Evolutionary conservation across 352 stramenopile species (phyloP), one percentile per base, ranked within the genome.

Genomic region (Albugo laibachii): DNA sequence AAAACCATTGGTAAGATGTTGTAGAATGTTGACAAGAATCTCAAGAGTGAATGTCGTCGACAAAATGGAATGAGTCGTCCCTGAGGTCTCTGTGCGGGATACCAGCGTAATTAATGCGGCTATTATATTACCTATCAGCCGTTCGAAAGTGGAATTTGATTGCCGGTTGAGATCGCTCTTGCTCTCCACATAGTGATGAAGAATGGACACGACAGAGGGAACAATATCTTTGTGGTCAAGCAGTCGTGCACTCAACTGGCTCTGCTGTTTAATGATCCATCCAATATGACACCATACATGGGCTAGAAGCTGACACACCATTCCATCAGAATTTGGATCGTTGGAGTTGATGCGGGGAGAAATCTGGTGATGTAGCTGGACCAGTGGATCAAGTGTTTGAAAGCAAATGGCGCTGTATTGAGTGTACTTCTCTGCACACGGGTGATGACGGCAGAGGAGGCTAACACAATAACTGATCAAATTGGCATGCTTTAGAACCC

Each of bases 271-370:
- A 2, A 65, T 44, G 13, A 59, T 69, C 71, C 71, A 87, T 16
- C 69, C 75, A 8, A 87, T 50, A 46, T 87, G 71, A 36, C 69
- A 84, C 58, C 69, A 81, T 21, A 85, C 63, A 45, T 85, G 75
- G 0, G 70, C 63, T 42, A 63, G 69, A 3, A 76, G 50, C 15
- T 85, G 75, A 71, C 64, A 82, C 13, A 36, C 18, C n/a, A 58
- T 16, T 20, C 51, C 45, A 16, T 44, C n/a, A 13, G 3, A 21
- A 42, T 48, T 21, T 8, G n/a, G 3, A 18, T 20, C 15, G 15
- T 48, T 48, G 43, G 19, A 27, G 3, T 18, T 35, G 3, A 24
- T 19, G 38, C 16, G 8, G 16, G 19, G 8, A 19, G 19, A 43
- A 24, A 43, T 2, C 3, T 43, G 38, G 2, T 8, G 38, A 43